Base-by-base conservation (phyloP, 345 rosid species). In the Acer saccharum region DNA sequence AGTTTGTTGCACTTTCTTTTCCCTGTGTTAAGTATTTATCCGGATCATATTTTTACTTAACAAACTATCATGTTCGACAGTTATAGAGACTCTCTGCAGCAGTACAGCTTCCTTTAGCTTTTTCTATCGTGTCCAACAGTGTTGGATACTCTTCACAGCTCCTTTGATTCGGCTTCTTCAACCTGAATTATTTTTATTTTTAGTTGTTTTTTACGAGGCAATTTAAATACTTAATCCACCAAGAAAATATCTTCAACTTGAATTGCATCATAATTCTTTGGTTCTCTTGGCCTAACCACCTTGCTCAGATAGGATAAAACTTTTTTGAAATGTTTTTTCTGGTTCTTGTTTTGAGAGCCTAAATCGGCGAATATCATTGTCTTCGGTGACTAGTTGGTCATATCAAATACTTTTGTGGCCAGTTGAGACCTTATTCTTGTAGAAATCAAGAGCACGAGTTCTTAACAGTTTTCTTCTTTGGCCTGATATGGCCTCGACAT, bases 71-170 rank as follows among this genome's bases (percentile, higher is more conserved):
- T 14, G 48, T 72, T 60, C 23, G 18, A 11, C 48, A 68, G 25
- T 61, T 1, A 60, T 43, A 39, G 68, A 41, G 67, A 73, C 76
- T 60, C 66, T 62, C n/a, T 25, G 0, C 32, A 8, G 71, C 32
- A 44, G 4, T 25, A 2, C 16, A 8, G 55, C 32, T 68, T 10
- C 21, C 20, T 62, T 74, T 25, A 74, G 16, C 55, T 43, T 50
- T 50, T 50, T 50, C 27, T 54, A 54, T 58, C 0, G 0, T 13
- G 25, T 58, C 62, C 41, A 70, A 32, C 46, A 67, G 2, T 60
- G 1, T 60, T 60, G 67, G 67, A 58, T 50, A 72, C 55, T 72
- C 65, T 62, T 62, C 9, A 21, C n/a, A 7, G 71, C 29, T n/a
- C 10, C 54, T 20, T 62, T 23, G 21, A 23, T 63, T 73, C 21